These are phyloP conservation scores for Craspedostauros australis DNA, from an alignment of 108 stramenopile species.

Conservation along the genomic window DNA sequence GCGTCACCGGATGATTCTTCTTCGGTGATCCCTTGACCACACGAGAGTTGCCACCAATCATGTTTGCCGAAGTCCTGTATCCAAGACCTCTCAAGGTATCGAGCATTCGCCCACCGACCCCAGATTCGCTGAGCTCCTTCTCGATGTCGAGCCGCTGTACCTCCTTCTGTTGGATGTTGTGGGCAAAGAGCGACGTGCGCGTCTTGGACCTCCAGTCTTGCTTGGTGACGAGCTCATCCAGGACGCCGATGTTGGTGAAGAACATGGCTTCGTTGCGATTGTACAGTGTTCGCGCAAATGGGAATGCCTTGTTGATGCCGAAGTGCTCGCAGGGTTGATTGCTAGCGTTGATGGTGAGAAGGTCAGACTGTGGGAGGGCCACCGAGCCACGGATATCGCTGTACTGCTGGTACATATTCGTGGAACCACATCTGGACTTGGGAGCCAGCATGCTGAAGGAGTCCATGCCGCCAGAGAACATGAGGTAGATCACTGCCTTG, in stretches of 20 bases:
- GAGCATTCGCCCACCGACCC: constrained; percentile 41
- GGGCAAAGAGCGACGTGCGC: constrained; percentile 42
- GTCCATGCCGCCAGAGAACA: constrained; percentile 33
- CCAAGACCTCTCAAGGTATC: constrained; percentile 38
- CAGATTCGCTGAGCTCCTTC: no score
- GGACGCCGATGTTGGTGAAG: constrained; percentile 60
- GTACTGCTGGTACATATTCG: constrained; percentile 25
- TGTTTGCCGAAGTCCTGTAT: constrained; percentile 21
- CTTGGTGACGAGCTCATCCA: constrained; percentile 20
- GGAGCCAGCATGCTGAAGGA: constrained; percentile 28
- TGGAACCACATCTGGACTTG: constrained; percentile 5
- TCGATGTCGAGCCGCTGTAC: constrained; percentile 32
- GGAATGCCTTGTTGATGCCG: constrained; percentile 44
- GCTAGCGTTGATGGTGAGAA: constrained; percentile 8
- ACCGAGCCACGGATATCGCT: constrained; percentile 4
- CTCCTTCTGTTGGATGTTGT: constrained; percentile 40
- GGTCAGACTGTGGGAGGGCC: constrained; percentile 6
- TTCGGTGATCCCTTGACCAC: no score
- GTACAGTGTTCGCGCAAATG: constrained; percentile 39
- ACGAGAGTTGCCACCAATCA: constrained; percentile 14
- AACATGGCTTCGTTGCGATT: constrained; percentile 53
- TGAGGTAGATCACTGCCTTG: constrained; percentile 48
- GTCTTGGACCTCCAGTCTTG: constrained; percentile 6
- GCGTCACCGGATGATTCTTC: constrained; percentile 17
- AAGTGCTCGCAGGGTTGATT: constrained; percentile 54